Percentiles rank a stretch among this genome's conserved stretches.
Conservation (phyloP, 2,329 filamentous ascomycete genomes). For the Ramichloridium luteum region DNA sequence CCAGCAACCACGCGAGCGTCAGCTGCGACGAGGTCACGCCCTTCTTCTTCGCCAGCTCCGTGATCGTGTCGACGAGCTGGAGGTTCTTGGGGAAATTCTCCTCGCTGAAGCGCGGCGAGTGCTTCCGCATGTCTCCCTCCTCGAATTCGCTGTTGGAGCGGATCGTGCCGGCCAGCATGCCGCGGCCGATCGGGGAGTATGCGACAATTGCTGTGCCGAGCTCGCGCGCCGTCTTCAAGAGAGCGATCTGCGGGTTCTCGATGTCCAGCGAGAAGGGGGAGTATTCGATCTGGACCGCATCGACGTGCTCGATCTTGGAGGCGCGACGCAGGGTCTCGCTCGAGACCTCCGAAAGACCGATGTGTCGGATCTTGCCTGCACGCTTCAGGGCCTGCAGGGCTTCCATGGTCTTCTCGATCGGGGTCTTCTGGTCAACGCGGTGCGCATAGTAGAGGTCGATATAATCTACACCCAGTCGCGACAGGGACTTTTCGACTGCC, state of each 20-base stretch:
- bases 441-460: constrained; percentile 35
- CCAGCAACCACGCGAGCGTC: constrained; percentile 49
- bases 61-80: constrained; percentile 38
- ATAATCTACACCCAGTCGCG: constrained; percentile 25
- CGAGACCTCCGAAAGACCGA: constrained; percentile 42
- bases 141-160: constrained; percentile 35
- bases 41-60: constrained; percentile 40
- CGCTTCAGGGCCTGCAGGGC: constrained; percentile 35
- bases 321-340: constrained; percentile 39
- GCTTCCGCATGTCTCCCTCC: constrained; percentile 34
- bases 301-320: constrained; percentile 35
- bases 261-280: constrained; percentile 43
- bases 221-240: constrained; percentile 43
- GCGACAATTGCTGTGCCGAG: constrained; percentile 45
- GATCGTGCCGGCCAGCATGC: constrained; percentile 41
- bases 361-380: constrained; percentile 43
- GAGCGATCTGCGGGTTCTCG: constrained; percentile 36
- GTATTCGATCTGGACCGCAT: constrained; percentile 39
- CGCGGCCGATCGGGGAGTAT: constrained; percentile 48
- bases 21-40: constrained; percentile 44
- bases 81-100: constrained; percentile 45
- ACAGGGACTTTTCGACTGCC: constrained; percentile 26
- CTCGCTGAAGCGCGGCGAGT: constrained; percentile 35
- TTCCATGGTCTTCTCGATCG: constrained; percentile 35
- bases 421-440: no score